Evolutionary conservation across 1,284 basidiomycete genomes (phyloP).

Genomic region (Papiliotrema flavescens): DNA sequence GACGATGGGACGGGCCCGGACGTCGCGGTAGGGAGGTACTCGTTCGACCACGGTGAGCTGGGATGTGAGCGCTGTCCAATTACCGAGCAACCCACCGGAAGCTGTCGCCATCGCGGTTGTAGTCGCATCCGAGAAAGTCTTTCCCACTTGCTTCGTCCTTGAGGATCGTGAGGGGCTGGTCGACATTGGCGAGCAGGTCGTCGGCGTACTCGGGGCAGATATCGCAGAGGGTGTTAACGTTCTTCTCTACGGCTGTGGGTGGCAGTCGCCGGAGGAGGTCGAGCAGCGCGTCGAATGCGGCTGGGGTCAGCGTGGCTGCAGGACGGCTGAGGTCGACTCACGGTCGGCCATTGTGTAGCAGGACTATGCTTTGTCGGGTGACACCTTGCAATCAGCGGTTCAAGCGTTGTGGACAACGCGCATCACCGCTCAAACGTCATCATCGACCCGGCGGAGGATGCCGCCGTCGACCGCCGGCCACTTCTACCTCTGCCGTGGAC

Average conservation of each 20-base stretch:
- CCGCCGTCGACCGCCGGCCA: neutral
- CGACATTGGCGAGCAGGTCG: conserved; percentile 90
- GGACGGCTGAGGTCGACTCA: neutral
- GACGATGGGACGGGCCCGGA: conserved; percentile 81
- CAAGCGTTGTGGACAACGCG: neutral
- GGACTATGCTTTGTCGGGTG: too few relatives aligned
- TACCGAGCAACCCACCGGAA: conserved; percentile 62
- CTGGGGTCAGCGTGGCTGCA: neutral
- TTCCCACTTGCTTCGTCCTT: conserved; percentile 68
- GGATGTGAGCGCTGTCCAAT: neutral
- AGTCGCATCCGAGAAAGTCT: conserved; percentile 94
- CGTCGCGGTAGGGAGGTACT: conserved; percentile 76
- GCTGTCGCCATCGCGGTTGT: conserved; percentile 93
- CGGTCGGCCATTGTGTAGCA: neutral
- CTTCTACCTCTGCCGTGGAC: too few relatives aligned
- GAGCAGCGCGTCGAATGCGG: conserved; percentile 72
- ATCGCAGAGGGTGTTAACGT: conserved; percentile 73
- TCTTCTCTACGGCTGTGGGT: conserved; percentile 83
- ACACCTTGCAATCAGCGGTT: too few relatives aligned
- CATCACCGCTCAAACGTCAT: neutral
- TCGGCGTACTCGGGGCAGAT: conserved; percentile 94
- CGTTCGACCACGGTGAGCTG: conserved; percentile 96
- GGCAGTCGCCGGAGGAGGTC: conserved; percentile 95
- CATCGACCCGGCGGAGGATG: neutral
- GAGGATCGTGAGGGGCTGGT: conserved; percentile 84